phyloP scores from a whole-genome alignment of 345 rosid species.

The Draba incana region DNA sequence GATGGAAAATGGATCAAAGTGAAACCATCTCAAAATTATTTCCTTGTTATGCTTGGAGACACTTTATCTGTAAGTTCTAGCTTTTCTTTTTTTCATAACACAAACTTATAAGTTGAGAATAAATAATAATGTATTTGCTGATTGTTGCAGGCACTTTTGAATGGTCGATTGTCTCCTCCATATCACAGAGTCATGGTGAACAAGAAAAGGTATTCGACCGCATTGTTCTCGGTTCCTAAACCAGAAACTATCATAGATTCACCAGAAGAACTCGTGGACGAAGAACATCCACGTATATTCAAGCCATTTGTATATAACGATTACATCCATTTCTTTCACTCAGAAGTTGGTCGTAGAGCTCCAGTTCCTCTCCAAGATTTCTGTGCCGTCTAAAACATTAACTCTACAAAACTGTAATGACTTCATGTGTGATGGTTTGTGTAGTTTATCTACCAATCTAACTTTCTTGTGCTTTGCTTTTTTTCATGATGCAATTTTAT shows the following conservation, averaged over 20 bases:
- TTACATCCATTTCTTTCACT: slow-evolving; percentile 45
- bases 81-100: background rate
- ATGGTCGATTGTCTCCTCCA: slow-evolving; percentile 59
- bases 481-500: background rate
- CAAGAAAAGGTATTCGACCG: slow-evolving; percentile 55
- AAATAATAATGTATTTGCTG: background rate
- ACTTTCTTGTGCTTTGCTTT: background rate
- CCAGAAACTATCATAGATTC: slow-evolving; percentile 46
- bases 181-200: slow-evolving; percentile 67
- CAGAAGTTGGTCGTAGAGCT: slow-evolving; percentile 47
- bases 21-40: slow-evolving; percentile 54
- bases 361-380: slow-evolving; percentile 46
- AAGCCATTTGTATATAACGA: slow-evolving; percentile 53
- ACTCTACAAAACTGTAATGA: background rate
- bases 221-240: slow-evolving; percentile 58
- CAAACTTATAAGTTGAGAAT: background rate
- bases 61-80: slow-evolving; percentile 47
- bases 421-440: background rate
- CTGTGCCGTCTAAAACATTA: slow-evolving; percentile 38
- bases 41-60: slow-evolving; percentile 54
- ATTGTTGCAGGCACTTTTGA: slow-evolving; percentile 61
- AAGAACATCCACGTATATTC: slow-evolving; percentile 56
- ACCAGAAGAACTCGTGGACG: slow-evolving; percentile 56
- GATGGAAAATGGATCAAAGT: slow-evolving; percentile 51
- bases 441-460: background rate